A percentile compares a stretch with the other conserved stretches of the same genome.
Evolutionary conservation across 176 grass and related monocot genomes (phyloP).

Genomic region (Aegilops sharonensis): DNA sequence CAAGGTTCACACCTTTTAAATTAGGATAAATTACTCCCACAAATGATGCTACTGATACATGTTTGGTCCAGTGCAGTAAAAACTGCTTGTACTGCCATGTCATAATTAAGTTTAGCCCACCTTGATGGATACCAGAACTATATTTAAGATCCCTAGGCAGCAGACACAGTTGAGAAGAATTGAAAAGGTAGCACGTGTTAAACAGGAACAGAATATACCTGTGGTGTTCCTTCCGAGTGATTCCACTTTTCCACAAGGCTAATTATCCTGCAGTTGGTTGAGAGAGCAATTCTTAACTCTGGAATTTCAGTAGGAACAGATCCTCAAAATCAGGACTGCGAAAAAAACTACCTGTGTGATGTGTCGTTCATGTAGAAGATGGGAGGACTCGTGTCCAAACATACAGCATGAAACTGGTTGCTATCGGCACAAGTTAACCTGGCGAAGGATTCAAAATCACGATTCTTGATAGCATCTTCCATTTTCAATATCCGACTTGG

Average conservation of each 20-base stretch:
- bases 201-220: slow-evolving; percentile 41
- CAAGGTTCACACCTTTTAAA: not conserved
- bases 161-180: not conserved
- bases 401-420: slow-evolving; percentile 97
- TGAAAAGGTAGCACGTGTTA: not conserved
- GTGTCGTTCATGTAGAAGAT: slow-evolving; percentile 99
- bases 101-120: not conserved
- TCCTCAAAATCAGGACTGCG: not conserved
- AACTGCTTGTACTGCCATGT: not conserved
- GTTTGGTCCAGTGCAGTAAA: not conserved
- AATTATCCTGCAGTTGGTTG: slow-evolving; percentile 67
- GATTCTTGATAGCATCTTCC: slow-evolving; percentile 79
- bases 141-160: not conserved
- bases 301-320: slow-evolving; percentile 2
- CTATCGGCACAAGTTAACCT: slow-evolving; percentile 89
- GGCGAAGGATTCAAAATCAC: slow-evolving; percentile 84
- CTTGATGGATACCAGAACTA: not conserved
- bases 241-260: slow-evolving; percentile 91
- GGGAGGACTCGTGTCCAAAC: slow-evolving; percentile 91
- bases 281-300: not conserved
- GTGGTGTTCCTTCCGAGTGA: slow-evolving; percentile 65
- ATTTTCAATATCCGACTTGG: slow-evolving; percentile 70
- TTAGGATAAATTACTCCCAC: not conserved
- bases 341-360: slow-evolving; percentile 73
- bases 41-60: not conserved